Conservation (phyloP, 192 early-diverging fungal species). For the Allomyces javanicus region DNA sequence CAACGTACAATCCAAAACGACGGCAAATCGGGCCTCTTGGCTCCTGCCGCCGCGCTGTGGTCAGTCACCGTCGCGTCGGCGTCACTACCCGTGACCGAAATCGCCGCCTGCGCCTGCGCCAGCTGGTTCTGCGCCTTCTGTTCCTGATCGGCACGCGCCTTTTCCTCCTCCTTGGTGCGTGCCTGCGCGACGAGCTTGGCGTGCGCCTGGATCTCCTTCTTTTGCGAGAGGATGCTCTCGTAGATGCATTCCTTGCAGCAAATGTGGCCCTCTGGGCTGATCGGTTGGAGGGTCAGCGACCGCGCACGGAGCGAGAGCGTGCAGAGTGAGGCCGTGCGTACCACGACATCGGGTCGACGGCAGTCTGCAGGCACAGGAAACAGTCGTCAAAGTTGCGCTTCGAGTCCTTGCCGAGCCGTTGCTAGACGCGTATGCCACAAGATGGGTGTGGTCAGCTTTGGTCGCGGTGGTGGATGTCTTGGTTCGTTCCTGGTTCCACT, state of each 20-base stretch:
- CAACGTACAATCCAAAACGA: background rate
- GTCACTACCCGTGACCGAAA: background rate
- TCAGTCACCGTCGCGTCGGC: background rate
- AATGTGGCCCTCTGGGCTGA: slow-evolving; percentile 47
- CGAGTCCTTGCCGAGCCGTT: slow-evolving; percentile 63
- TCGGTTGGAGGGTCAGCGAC: slow-evolving; percentile 5
- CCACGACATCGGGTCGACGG: slow-evolving; percentile 50
- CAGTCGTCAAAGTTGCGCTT: slow-evolving; percentile 72
- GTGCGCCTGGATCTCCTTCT: slow-evolving; percentile 34
- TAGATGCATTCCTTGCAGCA: slow-evolving; percentile 76
- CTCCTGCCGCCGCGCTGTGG: background rate
- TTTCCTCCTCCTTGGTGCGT: background rate
- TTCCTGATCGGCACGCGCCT: background rate
- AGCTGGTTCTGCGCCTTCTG: background rate
- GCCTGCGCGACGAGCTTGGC: no score
- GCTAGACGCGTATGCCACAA: slow-evolving; percentile 27
- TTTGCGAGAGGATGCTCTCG: slow-evolving; percentile 66
- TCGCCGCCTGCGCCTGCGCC: background rate
- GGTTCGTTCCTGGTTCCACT: no score
- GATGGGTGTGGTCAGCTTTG: background rate
- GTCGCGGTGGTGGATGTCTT: no score
- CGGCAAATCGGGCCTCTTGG: background rate
- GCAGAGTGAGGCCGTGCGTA: no score
- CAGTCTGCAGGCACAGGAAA: slow-evolving; percentile 61
- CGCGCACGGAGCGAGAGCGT: background rate